These are phyloP conservation scores for Penicillium sp. DNA, from an alignment of 2,329 filamentous ascomycete genomes.

Conservation along the genomic window DNA sequence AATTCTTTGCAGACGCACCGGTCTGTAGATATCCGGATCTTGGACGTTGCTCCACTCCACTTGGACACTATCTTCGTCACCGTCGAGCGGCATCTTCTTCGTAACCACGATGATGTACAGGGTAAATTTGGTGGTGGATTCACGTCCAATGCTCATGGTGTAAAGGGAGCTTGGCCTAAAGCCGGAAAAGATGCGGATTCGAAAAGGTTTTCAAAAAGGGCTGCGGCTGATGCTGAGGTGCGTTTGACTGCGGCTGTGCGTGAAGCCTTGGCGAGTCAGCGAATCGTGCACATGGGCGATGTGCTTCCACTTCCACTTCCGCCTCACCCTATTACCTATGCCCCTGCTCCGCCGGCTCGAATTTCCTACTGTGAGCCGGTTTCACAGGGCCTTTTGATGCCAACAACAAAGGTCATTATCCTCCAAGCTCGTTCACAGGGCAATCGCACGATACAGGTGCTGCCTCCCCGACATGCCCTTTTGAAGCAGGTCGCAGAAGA, in stretches of 20 bases:
- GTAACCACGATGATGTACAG: constrained; percentile 75
- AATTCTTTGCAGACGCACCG: constrained; percentile 66
- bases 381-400: constrained; percentile 73
- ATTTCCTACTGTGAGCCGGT: constrained; percentile 94
- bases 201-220: constrained; percentile 35
- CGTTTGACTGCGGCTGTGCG: constrained; percentile 64
- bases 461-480: constrained; percentile 47
- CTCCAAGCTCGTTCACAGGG: constrained; percentile 49
- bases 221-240: constrained; percentile 48
- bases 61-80: constrained; percentile 84
- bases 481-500: constrained; percentile 58
- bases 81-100: constrained; percentile 73
- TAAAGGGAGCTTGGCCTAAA: constrained; percentile 41
- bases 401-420: constrained; percentile 78
- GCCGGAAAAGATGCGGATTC: constrained; percentile 28
- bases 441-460: constrained; percentile 41
- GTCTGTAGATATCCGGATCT: constrained; percentile 75
- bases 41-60: constrained; percentile 73
- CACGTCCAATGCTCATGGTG: constrained; percentile 29
- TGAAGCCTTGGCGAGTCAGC: constrained; percentile 66
- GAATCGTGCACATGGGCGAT: constrained; percentile 79
- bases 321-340: constrained; percentile 79
- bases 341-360: constrained; percentile 75
- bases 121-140: constrained; percentile 71
- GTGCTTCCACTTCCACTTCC: constrained; percentile 71